A percentile compares a stretch with the other conserved stretches of the same genome.
Evolutionary conservation across 2,329 filamentous ascomycete genomes (phyloP).

Genomic region (Coleophoma crateriformis): DNA sequence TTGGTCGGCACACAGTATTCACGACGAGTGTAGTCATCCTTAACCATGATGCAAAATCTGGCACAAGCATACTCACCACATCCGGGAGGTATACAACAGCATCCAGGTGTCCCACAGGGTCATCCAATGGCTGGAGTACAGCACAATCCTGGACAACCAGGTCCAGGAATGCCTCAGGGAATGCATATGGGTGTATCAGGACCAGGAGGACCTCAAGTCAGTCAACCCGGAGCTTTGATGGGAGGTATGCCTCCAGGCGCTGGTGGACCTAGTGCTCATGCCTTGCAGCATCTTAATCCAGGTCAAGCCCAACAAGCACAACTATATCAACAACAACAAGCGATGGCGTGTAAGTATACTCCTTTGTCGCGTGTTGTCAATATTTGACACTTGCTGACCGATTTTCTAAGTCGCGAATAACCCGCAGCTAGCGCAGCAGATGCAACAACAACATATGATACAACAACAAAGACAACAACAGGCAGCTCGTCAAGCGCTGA

Average conservation of each 20-base stretch:
- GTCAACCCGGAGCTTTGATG: conserved; percentile 67
- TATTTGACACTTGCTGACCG: background rate
- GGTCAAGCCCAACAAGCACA: conserved; percentile 31
- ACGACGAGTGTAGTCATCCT: conserved; percentile 47
- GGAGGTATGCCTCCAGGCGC: conserved; percentile 66
- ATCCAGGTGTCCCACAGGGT: conserved; percentile 59
- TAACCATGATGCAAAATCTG: conserved; percentile 66
- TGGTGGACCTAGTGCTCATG: conserved; percentile 54
- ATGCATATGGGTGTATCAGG: conserved; percentile 70
- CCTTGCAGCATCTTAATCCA: conserved; percentile 66
- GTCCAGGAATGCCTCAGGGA: conserved; percentile 58
- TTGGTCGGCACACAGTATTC: conserved; percentile 32
- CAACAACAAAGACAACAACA: conserved; percentile 41
- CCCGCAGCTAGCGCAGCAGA: conserved; percentile 27
- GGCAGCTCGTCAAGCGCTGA: conserved; percentile 43
- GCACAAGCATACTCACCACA: conserved; percentile 64
- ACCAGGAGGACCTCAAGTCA: conserved; percentile 64
- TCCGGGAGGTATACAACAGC: conserved; percentile 64
- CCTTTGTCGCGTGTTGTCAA: background rate
- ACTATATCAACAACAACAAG: conserved; percentile 36
- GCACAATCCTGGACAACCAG: conserved; percentile 57
- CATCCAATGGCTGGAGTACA: conserved; percentile 51
- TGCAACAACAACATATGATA: conserved; percentile 50
- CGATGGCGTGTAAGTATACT: conserved; percentile 18
- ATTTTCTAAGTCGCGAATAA: conserved; percentile 25